phyloP scores from a whole-genome alignment of 768 basidiomycete genomes.

The Chiua virens region DNA sequence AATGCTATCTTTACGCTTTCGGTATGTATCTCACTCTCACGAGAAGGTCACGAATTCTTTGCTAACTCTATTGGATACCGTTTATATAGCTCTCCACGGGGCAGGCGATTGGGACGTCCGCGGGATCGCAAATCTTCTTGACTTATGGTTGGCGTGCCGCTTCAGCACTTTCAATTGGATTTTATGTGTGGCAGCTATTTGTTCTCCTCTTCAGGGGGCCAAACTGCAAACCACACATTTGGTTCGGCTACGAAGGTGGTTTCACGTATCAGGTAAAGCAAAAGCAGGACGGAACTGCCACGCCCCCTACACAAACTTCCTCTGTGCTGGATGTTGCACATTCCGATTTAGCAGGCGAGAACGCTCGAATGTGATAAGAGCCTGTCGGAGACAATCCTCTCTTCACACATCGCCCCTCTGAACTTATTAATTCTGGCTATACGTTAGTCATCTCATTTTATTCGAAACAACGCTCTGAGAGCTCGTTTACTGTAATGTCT shows the following conservation, averaged over 20 bases:
- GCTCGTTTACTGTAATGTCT: no score
- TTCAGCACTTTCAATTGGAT: slow-evolving; percentile 33
- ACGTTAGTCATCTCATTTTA: no score
- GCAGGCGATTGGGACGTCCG: slow-evolving; percentile 44
- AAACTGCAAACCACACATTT: slow-evolving; percentile 34
- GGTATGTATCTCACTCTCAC: slow-evolving; percentile 10
- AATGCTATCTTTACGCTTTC: slow-evolving; percentile 29
- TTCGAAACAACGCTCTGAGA: no score
- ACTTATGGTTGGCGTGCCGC: slow-evolving; percentile 38
- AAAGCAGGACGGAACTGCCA: neutral
- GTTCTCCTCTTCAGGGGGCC: slow-evolving; percentile 41
- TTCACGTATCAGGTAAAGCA: slow-evolving; percentile 16
- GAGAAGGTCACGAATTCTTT: no score
- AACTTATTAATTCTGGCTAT: no score
- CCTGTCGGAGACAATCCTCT: no score
- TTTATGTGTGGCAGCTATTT: slow-evolving; percentile 34
- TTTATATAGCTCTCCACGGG: slow-evolving; percentile 30
- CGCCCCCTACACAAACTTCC: slow-evolving; percentile 1
- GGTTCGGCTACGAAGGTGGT: slow-evolving; percentile 67
- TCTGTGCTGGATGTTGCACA: neutral
- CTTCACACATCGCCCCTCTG: no score
- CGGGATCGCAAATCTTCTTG: slow-evolving; percentile 40
- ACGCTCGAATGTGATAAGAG: neutral
- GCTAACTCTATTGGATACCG: no score
- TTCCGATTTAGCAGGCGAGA: neutral